phyloP scores from a whole-genome alignment of 164 flowering plant genomes.

The Protea cynaroides region DNA sequence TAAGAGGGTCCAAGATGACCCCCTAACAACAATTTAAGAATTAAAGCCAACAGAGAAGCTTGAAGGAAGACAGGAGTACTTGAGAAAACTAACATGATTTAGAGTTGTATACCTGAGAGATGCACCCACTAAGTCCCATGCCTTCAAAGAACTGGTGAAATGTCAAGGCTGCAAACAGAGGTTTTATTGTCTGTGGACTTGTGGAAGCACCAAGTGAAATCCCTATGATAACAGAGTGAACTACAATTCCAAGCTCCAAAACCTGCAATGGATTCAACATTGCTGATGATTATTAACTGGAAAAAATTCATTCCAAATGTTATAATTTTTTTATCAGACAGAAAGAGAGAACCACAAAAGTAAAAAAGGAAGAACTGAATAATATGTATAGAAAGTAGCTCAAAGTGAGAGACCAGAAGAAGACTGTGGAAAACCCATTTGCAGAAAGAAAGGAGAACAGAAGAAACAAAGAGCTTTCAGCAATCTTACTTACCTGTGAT shows the following conservation, averaged over 20 bases:
- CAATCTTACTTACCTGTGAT: constrained; percentile 20
- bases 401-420: no score
- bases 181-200: constrained; percentile 23
- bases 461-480: background rate
- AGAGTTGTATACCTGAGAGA: constrained; percentile 25
- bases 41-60: no score
- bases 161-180: constrained; percentile 31
- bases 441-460: background rate
- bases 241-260: constrained; percentile 38
- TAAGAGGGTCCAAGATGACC: no score
- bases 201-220: constrained; percentile 31
- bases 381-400: no score
- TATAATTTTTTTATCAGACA: no score
- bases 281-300: no score
- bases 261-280: constrained; percentile 13
- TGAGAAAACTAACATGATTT: no score
- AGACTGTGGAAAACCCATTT: background rate
- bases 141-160: constrained; percentile 41
- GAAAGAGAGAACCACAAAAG: no score
- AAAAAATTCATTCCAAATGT: no score
- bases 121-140: constrained; percentile 42
- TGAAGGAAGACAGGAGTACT: no score
- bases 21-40: no score
- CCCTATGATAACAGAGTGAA: constrained; percentile 39
- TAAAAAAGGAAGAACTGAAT: no score